Percentiles rank a stretch among this genome's conserved stretches.
Conservation (phyloP, 306 rosid species). For the Cyamopsis tetragonoloba region DNA sequence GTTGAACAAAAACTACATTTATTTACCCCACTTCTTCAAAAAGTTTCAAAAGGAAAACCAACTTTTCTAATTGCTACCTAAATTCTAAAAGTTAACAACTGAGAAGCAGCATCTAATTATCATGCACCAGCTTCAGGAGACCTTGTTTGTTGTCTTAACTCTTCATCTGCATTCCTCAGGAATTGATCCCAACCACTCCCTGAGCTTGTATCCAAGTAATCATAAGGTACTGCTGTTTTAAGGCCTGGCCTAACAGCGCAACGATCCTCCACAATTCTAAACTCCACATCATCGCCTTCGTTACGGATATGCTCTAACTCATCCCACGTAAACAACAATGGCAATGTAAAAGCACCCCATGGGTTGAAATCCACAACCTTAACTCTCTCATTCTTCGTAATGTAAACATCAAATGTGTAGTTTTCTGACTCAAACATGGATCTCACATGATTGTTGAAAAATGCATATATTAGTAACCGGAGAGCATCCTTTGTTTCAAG, state of each 20-base stretch:
- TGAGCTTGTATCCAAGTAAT: constrained; percentile 64
- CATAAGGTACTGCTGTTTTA: constrained; percentile 78
- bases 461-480: constrained; percentile 31
- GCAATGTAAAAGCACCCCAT: constrained; percentile 69
- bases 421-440: constrained; percentile 50
- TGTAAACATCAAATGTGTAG: constrained; percentile 67
- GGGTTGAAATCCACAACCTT: constrained; percentile 85
- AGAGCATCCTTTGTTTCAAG: constrained; percentile 43
- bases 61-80: not conserved
- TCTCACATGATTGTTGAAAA: constrained; percentile 40
- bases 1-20: no score
- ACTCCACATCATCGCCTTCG: constrained; percentile 37
- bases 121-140: constrained; percentile 56
- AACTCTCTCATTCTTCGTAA: constrained; percentile 45
- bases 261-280: constrained; percentile 69
- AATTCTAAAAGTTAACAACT: not conserved
- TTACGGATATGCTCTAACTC: constrained; percentile 42
- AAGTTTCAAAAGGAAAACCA: not conserved
- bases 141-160: constrained; percentile 41
- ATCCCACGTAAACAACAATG: constrained; percentile 71
- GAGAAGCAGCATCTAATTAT: not conserved
- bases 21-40: not conserved
- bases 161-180: constrained; percentile 63
- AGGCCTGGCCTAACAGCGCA: constrained; percentile 74
- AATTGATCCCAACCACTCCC: constrained; percentile 92